Percentiles rank a stretch among this genome's conserved stretches.
Evolutionary conservation across 371 early-diverging fungal species (phyloP).

Genomic region (Mortierella sp.): DNA sequence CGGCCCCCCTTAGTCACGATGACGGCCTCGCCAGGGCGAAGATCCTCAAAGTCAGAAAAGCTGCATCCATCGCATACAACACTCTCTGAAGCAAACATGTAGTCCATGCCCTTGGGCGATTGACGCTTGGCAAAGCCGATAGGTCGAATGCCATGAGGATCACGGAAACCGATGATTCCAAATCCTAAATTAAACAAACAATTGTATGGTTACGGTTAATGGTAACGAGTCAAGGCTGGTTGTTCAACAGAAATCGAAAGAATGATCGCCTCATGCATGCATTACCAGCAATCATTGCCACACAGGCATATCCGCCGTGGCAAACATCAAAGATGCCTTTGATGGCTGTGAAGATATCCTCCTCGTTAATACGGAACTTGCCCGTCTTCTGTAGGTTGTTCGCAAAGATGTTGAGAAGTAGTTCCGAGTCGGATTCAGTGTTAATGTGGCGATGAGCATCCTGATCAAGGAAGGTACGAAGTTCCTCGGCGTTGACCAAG

Average conservation of each 20-base stretch:
- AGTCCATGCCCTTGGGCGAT: constrained; percentile 77
- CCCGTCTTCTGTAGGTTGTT: constrained; percentile 91
- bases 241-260: too few species aligned
- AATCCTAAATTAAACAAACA: constrained; percentile 61
- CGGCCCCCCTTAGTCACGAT: constrained; percentile 81
- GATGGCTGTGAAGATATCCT: constrained; percentile 96
- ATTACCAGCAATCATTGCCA: constrained; percentile 94
- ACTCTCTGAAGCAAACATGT: constrained; percentile 97
- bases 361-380: constrained; percentile 95
- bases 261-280: too few species aligned
- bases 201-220: too few species aligned
- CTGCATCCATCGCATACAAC: constrained; percentile 92
- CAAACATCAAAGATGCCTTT: constrained; percentile 83
- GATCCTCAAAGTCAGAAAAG: constrained; percentile 87
- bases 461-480: constrained; percentile 86
- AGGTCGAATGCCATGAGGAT: constrained; percentile 96
- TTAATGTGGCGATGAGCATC: constrained; percentile 98
- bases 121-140: constrained; percentile 88
- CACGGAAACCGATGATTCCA: constrained; percentile 91
- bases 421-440: constrained; percentile 98
- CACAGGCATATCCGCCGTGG: constrained; percentile 93
- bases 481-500: constrained; percentile 90
- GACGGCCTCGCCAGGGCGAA: constrained; percentile 91
- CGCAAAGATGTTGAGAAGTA: constrained; percentile 96
- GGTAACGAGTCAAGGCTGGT: too few species aligned